Percentiles rank a stretch among this genome's conserved stretches.
Evolutionary conservation across 176 grass and related monocot species (phyloP).

Genomic region (Hsuehochloa calcarea): DNA sequence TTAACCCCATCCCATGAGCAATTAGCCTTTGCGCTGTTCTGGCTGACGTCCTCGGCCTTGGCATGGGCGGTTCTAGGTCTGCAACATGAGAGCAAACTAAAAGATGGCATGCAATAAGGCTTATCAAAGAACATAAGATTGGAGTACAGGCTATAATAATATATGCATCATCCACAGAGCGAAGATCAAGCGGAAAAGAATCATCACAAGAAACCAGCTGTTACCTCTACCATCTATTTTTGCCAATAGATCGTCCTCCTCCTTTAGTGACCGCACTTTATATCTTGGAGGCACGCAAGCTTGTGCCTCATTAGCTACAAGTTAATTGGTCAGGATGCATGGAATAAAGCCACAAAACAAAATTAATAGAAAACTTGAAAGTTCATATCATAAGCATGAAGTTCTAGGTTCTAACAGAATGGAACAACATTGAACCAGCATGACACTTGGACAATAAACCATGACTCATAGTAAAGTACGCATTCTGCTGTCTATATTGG

Average conservation of each 20-base stretch:
- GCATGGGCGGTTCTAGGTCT: conserved; percentile 84
- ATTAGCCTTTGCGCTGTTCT: conserved; percentile 80
- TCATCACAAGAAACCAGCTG: not conserved
- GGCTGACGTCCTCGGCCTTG: conserved; percentile 79
- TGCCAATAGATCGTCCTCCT: conserved; percentile 57
- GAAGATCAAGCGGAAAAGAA: not conserved
- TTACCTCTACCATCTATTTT: conserved; percentile 67
- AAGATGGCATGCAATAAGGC: not conserved
- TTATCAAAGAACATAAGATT: not conserved
- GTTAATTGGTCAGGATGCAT: not conserved
- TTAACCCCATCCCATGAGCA: conserved; percentile 77
- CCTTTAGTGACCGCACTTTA: conserved; percentile 57
- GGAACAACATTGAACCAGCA: not conserved
- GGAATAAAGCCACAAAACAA: conserved; percentile 17
- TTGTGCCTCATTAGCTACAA: conserved; percentile 67
- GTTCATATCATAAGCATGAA: conserved; percentile 11
- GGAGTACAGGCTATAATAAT: not conserved
- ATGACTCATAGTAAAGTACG: not conserved
- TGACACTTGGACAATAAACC: not conserved
- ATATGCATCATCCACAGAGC: not conserved
- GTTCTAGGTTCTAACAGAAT: not conserved
- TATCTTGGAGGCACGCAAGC: conserved; percentile 51
- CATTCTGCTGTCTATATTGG: not conserved
- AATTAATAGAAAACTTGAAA: not conserved
- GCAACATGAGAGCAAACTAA: not conserved